These are phyloP conservation scores for Insectozyma bohioensis DNA, from an alignment of 1,139 yeast species.

Conservation along the genomic window DNA sequence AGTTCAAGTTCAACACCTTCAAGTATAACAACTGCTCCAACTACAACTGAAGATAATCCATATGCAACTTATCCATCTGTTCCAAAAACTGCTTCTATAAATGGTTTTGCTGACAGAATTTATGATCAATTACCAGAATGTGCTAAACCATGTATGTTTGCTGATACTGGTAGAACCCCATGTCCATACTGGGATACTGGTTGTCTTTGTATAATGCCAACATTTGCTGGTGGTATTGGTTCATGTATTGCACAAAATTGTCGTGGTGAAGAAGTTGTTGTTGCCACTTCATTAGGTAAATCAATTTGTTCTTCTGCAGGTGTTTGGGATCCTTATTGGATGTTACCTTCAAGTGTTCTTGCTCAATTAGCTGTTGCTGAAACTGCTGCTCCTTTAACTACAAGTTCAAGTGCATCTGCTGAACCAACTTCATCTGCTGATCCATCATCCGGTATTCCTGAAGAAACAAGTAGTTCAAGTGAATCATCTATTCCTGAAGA, in stretches of 20 bases:
- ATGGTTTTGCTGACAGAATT: conserved; percentile 38
- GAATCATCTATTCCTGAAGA: conserved; percentile 2
- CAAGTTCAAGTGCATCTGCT: conserved; percentile 6
- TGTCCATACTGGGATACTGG: conserved; percentile 42
- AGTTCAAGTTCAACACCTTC: neutral
- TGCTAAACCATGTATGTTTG: conserved; percentile 27
- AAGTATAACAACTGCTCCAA: conserved; percentile 4
- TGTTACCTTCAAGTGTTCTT: conserved; percentile 33
- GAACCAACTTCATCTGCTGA: conserved; percentile 8
- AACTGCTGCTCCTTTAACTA: conserved; percentile 14
- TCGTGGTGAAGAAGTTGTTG: conserved; percentile 35
- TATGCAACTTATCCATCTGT: conserved; percentile 31
- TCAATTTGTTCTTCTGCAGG: conserved; percentile 44
- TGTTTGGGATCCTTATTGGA: conserved; percentile 40
- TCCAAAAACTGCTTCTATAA: conserved; percentile 32
- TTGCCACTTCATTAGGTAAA: conserved; percentile 40
- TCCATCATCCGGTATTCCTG: conserved; percentile 8
- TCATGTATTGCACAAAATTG: conserved; percentile 30
- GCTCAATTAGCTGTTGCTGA: conserved; percentile 33
- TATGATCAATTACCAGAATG: conserved; percentile 22
- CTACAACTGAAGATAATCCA: conserved; percentile 11
- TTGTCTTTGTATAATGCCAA: conserved; percentile 35
- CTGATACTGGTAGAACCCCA: conserved; percentile 29
- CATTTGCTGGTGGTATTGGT: conserved; percentile 27
- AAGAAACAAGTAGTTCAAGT: conserved; percentile 16